phyloP scores from a whole-genome alignment of 1,284 basidiomycete species.

The Ustilago curta region DNA sequence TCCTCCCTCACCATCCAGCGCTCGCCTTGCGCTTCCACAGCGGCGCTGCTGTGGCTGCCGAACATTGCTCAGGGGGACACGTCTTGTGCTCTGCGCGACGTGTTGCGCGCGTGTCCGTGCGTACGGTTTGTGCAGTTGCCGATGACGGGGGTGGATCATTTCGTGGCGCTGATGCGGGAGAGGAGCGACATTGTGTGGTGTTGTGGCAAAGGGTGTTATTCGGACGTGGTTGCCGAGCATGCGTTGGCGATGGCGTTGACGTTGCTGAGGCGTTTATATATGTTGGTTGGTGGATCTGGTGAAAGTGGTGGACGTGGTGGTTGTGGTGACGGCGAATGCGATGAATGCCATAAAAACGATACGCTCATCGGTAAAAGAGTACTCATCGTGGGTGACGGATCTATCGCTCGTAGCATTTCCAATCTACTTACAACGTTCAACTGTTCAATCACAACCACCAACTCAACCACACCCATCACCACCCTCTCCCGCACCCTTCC shows the following conservation, averaged over 20 bases:
- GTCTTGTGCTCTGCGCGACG: neutral
- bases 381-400: slow-evolving; percentile 49
- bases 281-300: too few species aligned
- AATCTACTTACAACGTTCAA: slow-evolving; percentile 40
- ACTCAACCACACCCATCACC: slow-evolving; percentile 11
- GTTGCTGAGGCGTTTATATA: slow-evolving; percentile 16
- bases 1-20: neutral
- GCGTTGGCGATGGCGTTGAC: slow-evolving; percentile 38
- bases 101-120: neutral
- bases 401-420: too few species aligned
- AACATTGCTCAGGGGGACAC: slow-evolving; percentile 18
- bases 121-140: slow-evolving; percentile 55
- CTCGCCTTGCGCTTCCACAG: neutral
- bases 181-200: slow-evolving; percentile 30
- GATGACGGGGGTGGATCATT: slow-evolving; percentile 56
- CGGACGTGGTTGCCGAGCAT: slow-evolving; percentile 54
- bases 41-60: slow-evolving; percentile 31
- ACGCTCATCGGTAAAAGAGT: slow-evolving; percentile 26
- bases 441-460: slow-evolving; percentile 10
- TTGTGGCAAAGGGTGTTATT: slow-evolving; percentile 55
- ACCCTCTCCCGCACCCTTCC: slow-evolving; percentile 5
- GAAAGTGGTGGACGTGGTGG: neutral
- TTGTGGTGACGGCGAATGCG: too few species aligned
- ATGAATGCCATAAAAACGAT: too few species aligned
- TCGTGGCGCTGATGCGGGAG: slow-evolving; percentile 23